Percentiles rank a stretch among this genome's conserved stretches.
Conservation (phyloP, 2,329 filamentous ascomycete genomes). For the Xylariaceae sp. region DNA sequence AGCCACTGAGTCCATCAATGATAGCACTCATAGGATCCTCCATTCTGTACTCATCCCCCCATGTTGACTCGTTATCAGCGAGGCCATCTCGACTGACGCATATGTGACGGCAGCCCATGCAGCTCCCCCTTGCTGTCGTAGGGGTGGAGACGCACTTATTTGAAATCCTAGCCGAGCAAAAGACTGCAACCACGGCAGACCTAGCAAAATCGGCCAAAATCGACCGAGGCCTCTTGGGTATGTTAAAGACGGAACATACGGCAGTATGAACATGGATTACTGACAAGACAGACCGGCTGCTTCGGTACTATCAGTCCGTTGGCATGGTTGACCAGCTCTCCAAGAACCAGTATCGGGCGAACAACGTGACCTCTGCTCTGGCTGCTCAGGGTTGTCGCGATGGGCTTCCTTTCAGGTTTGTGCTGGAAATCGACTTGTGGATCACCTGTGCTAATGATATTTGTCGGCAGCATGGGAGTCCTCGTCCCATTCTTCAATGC, state of each 20-base stretch:
- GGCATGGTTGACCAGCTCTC: slow-evolving; percentile 17
- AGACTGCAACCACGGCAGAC: background rate
- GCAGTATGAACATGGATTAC: background rate
- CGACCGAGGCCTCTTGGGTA: slow-evolving; percentile 17
- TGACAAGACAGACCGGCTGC: slow-evolving; percentile 12
- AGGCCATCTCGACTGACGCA: too few relatives aligned
- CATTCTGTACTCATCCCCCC: too few relatives aligned
- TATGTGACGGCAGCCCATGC: slow-evolving; percentile 7
- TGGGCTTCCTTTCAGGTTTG: slow-evolving; percentile 13
- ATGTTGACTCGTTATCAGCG: too few relatives aligned
- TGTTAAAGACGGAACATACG: background rate
- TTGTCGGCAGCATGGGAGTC: slow-evolving; percentile 8
- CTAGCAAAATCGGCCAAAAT: slow-evolving; percentile 1
- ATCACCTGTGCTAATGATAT: background rate
- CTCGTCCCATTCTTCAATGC: slow-evolving; percentile 10
- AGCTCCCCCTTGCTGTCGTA: slow-evolving; percentile 2
- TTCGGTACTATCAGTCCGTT: slow-evolving; percentile 20
- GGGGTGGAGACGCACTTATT: slow-evolving; percentile 5
- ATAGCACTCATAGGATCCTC: too few relatives aligned
- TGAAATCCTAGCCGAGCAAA: background rate
- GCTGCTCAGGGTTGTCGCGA: slow-evolving; percentile 1
- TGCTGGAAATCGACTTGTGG: background rate
- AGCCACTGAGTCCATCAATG: too few relatives aligned
- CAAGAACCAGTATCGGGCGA: slow-evolving; percentile 13
- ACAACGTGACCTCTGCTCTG: slow-evolving; percentile 18